phyloP scores from a whole-genome alignment of 176 grass and related monocot genomes.

The Alloteropsis semialata region DNA sequence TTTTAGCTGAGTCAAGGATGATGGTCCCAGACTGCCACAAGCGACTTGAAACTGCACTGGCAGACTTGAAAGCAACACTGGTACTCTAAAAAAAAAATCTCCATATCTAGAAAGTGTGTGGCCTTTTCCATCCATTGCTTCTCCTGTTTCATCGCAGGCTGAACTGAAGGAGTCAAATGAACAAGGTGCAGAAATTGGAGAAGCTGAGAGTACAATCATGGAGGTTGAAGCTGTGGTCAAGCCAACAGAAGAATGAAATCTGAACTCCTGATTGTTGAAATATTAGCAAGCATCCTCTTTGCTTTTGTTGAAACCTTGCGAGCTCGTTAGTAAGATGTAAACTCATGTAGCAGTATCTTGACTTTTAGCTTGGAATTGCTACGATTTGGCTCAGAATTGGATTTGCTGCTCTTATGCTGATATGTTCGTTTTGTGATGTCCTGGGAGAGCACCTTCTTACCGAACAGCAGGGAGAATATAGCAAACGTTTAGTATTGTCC shows the following conservation, averaged over 20 bases:
- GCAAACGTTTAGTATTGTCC: no score
- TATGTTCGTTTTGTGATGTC: neutral
- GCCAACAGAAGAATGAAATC: conserved; percentile 40
- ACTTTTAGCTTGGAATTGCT: neutral
- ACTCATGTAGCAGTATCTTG: neutral
- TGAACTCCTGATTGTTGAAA: neutral
- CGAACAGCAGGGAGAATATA: no score
- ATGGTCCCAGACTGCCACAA: conserved; percentile 96
- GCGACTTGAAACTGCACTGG: conserved; percentile 75
- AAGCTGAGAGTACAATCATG: conserved; percentile 61
- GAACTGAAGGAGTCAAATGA: conserved; percentile 83
- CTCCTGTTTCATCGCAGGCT: conserved; percentile 28
- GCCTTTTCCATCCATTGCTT: neutral
- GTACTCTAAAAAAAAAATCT: conserved; percentile 12
- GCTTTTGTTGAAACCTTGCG: neutral
- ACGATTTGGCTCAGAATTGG: neutral
- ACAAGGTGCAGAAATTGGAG: conserved; percentile 65
- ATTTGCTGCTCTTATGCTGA: neutral
- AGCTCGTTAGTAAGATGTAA: neutral
- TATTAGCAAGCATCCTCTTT: neutral
- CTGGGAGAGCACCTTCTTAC: neutral
- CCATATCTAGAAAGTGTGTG: neutral
- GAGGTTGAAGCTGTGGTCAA: conserved; percentile 71
- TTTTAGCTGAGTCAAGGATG: conserved; percentile 96
- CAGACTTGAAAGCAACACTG: conserved; percentile 79